Evolutionary conservation across 1,284 basidiomycete genomes (phyloP).

Genomic region (Apiotrichum gracile): DNA sequence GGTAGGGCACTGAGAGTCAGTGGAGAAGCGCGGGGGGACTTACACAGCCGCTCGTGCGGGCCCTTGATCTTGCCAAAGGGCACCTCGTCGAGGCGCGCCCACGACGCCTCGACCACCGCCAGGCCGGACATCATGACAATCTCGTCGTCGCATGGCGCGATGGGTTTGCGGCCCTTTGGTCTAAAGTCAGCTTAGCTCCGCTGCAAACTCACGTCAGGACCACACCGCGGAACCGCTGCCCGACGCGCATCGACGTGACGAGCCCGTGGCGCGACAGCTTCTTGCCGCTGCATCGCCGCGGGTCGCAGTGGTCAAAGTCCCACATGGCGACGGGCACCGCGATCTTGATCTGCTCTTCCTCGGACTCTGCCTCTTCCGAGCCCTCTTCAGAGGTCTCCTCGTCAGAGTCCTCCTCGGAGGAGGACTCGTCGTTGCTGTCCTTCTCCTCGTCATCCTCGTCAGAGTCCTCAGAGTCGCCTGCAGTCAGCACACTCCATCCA

Average conservation of each 20-base stretch:
- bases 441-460: conserved; percentile 25
- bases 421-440: no score
- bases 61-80: conserved; percentile 90
- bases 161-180: conserved; percentile 73
- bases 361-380: conserved; percentile 30
- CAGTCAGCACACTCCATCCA: no score
- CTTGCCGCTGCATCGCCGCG: conserved; percentile 89
- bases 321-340: conserved; percentile 79
- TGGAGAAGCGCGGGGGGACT: conserved; percentile 43
- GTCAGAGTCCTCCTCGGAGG: conserved; percentile 7
- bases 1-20: conserved; percentile 67
- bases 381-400: conserved; percentile 30
- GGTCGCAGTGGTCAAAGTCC: conserved; percentile 98
- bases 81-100: conserved; percentile 90
- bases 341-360: conserved; percentile 46
- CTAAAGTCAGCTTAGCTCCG: conserved; percentile 47
- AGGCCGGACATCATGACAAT: conserved; percentile 70
- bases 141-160: conserved; percentile 80
- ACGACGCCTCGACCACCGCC: conserved; percentile 95
- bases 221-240: conserved; percentile 80
- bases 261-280: conserved; percentile 81
- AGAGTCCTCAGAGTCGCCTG: no score
- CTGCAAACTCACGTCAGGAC: conserved; percentile 74
- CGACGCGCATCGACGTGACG: conserved; percentile 76
- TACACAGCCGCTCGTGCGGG: conserved; percentile 82